phyloP scores from a whole-genome alignment of 805 yeast genomes.

The Brettanomyces custersianus region DNA sequence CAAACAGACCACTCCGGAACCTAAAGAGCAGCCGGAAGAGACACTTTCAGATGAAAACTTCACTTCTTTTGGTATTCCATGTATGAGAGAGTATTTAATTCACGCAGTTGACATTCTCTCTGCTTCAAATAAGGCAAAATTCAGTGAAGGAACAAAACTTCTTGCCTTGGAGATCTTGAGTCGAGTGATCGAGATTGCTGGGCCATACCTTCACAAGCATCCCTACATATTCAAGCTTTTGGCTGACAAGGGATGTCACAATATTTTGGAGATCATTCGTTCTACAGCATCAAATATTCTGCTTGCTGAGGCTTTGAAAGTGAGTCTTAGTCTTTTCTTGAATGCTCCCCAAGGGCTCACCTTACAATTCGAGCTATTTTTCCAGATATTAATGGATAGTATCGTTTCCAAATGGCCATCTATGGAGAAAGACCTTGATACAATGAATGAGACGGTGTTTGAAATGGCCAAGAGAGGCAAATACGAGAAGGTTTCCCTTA shows the following conservation, averaged over 20 bases:
- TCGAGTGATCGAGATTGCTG: slow-evolving; percentile 76
- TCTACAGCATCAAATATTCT: slow-evolving; percentile 52
- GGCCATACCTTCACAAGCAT: slow-evolving; percentile 50
- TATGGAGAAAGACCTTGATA: slow-evolving; percentile 19
- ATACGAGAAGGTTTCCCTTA: slow-evolving; percentile 16
- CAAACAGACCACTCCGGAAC: no score
- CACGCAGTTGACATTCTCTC: slow-evolving; percentile 72
- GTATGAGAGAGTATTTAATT: slow-evolving; percentile 68
- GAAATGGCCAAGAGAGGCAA: slow-evolving; percentile 19
- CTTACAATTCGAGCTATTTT: slow-evolving; percentile 71
- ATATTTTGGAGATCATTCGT: slow-evolving; percentile 72
- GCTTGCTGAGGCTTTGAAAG: slow-evolving; percentile 64
- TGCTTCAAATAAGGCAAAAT: slow-evolving; percentile 74
- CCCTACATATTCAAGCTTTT: slow-evolving; percentile 58
- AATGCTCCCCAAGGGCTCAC: slow-evolving; percentile 59
- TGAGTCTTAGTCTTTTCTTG: slow-evolving; percentile 63
- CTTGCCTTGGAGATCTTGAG: slow-evolving; percentile 72
- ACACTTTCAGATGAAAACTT: slow-evolving; percentile 20
- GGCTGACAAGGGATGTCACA: slow-evolving; percentile 78
- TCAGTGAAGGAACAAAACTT: slow-evolving; percentile 78
- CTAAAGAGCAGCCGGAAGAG: no score
- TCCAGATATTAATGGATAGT: slow-evolving; percentile 50
- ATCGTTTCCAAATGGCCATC: slow-evolving; percentile 19
- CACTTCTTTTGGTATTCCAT: slow-evolving; percentile 59
- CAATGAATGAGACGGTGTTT: slow-evolving; percentile 21